These are phyloP conservation scores for Penicillium paxilli DNA, from an alignment of 495 filamentous ascomycete species.

Conservation along the genomic window DNA sequence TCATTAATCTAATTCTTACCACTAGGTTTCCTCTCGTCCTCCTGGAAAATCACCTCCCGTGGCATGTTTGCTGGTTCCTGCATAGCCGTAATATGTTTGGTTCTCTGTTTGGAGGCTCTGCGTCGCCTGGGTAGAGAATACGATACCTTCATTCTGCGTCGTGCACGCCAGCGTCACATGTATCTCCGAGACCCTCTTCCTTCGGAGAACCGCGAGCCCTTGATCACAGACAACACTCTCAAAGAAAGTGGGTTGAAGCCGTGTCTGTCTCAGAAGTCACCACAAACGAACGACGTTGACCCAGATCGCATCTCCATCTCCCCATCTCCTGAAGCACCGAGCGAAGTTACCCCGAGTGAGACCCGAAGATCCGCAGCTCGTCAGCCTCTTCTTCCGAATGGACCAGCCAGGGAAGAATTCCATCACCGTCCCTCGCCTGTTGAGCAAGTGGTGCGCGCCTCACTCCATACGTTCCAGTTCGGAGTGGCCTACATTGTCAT, in stretches of 20 bases:
- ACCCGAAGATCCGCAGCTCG: no score
- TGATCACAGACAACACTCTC: neutral
- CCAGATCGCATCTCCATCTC: neutral
- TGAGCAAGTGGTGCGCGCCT: slow-evolving; percentile 62
- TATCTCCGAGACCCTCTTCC: slow-evolving; percentile 4
- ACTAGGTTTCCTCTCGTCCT: slow-evolving; percentile 59
- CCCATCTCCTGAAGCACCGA: neutral
- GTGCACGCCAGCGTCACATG: slow-evolving; percentile 25
- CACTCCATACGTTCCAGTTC: slow-evolving; percentile 67
- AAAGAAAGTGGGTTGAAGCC: neutral
- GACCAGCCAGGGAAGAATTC: no score
- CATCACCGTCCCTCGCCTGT: slow-evolving; percentile 45
- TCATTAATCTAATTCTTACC: slow-evolving; percentile 4
- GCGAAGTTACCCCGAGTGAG: neutral
- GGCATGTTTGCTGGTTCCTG: slow-evolving; percentile 70
- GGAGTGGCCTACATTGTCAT: slow-evolving; percentile 71
- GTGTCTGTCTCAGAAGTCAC: neutral
- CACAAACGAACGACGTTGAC: neutral
- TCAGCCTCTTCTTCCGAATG: no score
- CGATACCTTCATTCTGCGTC: slow-evolving; percentile 56
- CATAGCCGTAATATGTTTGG: slow-evolving; percentile 66
- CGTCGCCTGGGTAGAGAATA: slow-evolving; percentile 60
- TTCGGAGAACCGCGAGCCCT: neutral
- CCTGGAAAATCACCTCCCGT: slow-evolving; percentile 63
- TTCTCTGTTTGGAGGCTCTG: slow-evolving; percentile 62